Evolutionary conservation across 352 stramenopile species (phyloP), one percentile per base, ranked within the genome.

Genomic region (Pythium insidiosum): DNA sequence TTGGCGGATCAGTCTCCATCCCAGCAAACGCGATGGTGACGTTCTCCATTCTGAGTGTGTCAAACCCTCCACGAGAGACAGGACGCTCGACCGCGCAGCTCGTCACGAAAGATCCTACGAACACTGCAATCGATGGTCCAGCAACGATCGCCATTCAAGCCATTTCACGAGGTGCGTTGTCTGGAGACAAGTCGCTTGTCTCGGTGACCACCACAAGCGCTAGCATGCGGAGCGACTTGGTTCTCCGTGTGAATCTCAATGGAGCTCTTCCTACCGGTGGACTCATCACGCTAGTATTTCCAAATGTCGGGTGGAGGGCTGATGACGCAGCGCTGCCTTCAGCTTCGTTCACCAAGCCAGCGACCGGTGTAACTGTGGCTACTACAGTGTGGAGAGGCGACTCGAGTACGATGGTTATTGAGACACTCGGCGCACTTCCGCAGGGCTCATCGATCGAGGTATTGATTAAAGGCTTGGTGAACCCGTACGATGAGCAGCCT

Each of bases 21-120:
- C 13, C 53, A 11, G 50, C 65, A 1, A 63, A 72, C 23, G 49
- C 57, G 11, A 20, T 51, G 6, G 42, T 84, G 6, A 54, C 26
- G 1, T 12, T 87, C 5, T 24, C 48, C 4, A 52, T 84, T 20
- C 50, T 51, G 33, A 33, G 50, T 0, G 60, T 84, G 5, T 59
- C 36, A 19, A 87, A 73, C 38, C 71, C 71, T 13, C 74, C 74
- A 2, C 79, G 78, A 37, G 72, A 79, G 31, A 77, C 55, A 2
- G 61, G 55, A 10, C 50, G 68, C 1, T 73, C 69, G 26, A 61
- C 65, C 18, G 69, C 66, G 0, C 58, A 53, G 9, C 11, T 84
- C 13, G 68, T 47, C 9, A 82, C 62, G 6, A 38, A 36, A 50
- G 57, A 58, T 15, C 13, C 40, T 6, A 65, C 83, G 18, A 62